Percentiles rank a stretch among this genome's conserved stretches.
Conservation (phyloP, 208 protist species). For the Trypanosoma platydactyli region DNA sequence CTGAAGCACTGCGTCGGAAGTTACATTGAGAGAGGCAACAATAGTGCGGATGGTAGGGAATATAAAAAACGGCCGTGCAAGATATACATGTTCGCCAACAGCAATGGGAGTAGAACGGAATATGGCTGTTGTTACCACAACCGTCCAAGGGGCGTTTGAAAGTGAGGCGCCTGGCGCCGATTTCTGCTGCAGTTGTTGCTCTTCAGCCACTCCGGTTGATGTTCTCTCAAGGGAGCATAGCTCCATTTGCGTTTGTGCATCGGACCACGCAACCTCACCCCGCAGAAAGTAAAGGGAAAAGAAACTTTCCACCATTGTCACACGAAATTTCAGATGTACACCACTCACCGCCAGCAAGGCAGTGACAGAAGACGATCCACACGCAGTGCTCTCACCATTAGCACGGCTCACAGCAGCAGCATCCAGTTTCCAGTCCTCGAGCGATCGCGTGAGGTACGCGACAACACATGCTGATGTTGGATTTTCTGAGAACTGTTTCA, state of each 20-base stretch:
- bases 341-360: constrained; percentile 13
- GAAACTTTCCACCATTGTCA: constrained; percentile 27
- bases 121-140: constrained; percentile 45
- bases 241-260: constrained; percentile 5
- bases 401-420: background rate
- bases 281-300: constrained; percentile 33
- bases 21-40: constrained; percentile 61
- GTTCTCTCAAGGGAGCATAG: constrained; percentile 9
- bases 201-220: background rate
- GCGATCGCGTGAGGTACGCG: constrained; percentile 44
- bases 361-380: background rate
- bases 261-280: constrained; percentile 27
- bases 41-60: constrained; percentile 34
- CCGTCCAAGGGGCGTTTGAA: constrained; percentile 30
- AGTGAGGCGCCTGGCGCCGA: background rate
- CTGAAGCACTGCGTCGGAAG: constrained; percentile 43
- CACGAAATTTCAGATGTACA: constrained; percentile 28
- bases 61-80: constrained; percentile 51
- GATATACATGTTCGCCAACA: constrained; percentile 52
- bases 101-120: constrained; percentile 35
- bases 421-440: constrained; percentile 39
- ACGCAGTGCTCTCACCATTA: background rate
- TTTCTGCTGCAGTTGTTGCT: constrained; percentile 2
- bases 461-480: constrained; percentile 46
- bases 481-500: constrained; percentile 45